Evolutionary conservation across 78 protist species (phyloP).

Genomic region (Protostelium mycophagum): DNA sequence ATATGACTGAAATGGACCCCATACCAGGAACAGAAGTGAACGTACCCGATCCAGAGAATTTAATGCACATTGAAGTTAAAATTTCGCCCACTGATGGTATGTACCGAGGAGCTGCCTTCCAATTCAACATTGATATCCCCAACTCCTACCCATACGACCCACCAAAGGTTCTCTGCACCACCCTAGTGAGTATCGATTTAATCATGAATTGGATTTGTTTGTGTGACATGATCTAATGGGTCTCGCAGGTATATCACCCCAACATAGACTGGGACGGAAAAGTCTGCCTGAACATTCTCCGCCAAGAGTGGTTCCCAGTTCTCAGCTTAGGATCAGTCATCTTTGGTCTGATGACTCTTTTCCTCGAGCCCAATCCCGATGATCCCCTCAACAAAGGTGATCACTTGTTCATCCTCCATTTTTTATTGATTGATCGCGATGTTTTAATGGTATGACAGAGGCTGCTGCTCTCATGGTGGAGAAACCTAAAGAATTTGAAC

Average conservation of each 20-base stretch:
- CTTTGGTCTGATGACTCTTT: constrained; percentile 66
- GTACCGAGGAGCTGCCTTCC: constrained; percentile 51
- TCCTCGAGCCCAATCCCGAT: constrained; percentile 82
- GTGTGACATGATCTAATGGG: neutral
- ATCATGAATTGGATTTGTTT: neutral
- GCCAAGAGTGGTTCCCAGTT: constrained; percentile 86
- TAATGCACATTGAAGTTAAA: constrained; percentile 47
- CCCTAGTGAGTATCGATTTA: constrained; percentile 13
- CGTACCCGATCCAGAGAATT: constrained; percentile 56
- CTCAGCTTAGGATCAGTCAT: constrained; percentile 61
- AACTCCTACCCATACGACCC: constrained; percentile 72
- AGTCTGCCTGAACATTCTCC: constrained; percentile 78
- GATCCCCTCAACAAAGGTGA: constrained; percentile 85
- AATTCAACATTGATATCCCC: constrained; percentile 64
- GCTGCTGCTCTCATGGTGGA: constrained; percentile 66
- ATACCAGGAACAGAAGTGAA: constrained; percentile 29
- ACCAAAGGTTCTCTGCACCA: constrained; percentile 76
- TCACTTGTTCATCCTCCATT: neutral
- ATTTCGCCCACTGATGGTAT: constrained; percentile 67
- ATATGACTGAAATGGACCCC: constrained; percentile 46
- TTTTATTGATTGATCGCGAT: neutral
- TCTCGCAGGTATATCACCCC: constrained; percentile 73
- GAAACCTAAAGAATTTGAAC: constrained; percentile 43
- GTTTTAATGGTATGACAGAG: constrained; percentile 11
- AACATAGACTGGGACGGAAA: constrained; percentile 83